Percentiles rank a stretch among this genome's conserved stretches.
Conservation (phyloP, 2,329 filamentous ascomycete genomes). For the Dothideomycetes sp. region DNA sequence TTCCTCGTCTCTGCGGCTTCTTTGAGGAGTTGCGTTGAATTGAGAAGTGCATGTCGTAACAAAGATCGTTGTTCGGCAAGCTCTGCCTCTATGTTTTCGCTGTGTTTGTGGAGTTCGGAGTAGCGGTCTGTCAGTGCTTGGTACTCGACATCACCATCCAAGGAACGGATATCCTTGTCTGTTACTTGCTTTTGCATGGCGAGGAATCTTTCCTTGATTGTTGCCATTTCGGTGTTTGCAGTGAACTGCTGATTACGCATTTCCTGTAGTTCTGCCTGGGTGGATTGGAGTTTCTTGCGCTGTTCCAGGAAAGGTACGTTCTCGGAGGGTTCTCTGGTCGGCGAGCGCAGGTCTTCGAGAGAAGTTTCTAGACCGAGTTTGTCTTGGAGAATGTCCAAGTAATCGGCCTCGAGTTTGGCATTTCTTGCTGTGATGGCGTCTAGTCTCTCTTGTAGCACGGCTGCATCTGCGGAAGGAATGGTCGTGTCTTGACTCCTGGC, state of each 20-base stretch:
- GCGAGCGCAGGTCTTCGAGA: slow-evolving; percentile 29
- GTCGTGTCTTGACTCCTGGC: slow-evolving; percentile 5
- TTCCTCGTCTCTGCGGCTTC: slow-evolving; percentile 16
- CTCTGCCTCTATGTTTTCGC: slow-evolving; percentile 17
- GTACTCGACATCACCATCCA: slow-evolving; percentile 15
- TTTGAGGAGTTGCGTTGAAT: slow-evolving; percentile 12
- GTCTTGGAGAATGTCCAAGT: slow-evolving; percentile 34
- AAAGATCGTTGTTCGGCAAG: slow-evolving; percentile 19
- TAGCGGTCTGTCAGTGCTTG: slow-evolving; percentile 15
- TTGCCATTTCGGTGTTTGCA: slow-evolving; percentile 16
- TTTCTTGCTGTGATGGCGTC: slow-evolving; percentile 29
- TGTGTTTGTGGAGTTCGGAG: slow-evolving; percentile 17
- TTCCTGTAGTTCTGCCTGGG: slow-evolving; percentile 22
- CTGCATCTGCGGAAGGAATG: slow-evolving; percentile 16
- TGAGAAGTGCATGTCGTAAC: slow-evolving; percentile 19
- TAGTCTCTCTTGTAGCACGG: slow-evolving; percentile 33
- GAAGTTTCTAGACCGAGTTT: slow-evolving; percentile 24
- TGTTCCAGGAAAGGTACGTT: slow-evolving; percentile 18
- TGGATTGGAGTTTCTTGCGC: slow-evolving; percentile 16
- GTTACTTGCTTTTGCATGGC: slow-evolving; percentile 11
- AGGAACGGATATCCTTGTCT: slow-evolving; percentile 9
- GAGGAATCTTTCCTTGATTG: slow-evolving; percentile 16
- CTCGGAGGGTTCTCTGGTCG: slow-evolving; percentile 23
- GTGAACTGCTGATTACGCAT: slow-evolving; percentile 21
- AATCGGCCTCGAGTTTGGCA: slow-evolving; percentile 31